Evolutionary conservation across 441 rosid species (phyloP).

Genomic region (Isatis lusitanica): DNA sequence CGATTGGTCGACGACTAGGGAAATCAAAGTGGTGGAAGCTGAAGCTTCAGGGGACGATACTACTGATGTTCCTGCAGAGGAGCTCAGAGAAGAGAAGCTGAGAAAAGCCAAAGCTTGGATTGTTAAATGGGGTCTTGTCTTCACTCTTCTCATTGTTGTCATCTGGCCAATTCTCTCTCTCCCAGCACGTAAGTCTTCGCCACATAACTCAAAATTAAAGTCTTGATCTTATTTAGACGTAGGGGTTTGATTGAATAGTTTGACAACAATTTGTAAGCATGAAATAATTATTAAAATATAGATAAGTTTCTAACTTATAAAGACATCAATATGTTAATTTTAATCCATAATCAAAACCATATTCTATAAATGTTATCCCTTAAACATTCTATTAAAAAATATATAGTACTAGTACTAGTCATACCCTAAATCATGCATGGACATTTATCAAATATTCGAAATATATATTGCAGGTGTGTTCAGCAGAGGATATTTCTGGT

Average conservation of each 20-base stretch:
- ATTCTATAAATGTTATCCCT: background rate
- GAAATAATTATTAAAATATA: background rate
- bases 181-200: constrained; percentile 63
- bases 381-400: background rate
- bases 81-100: constrained; percentile 78
- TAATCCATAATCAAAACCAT: background rate
- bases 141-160: constrained; percentile 65
- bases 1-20: constrained; percentile 78
- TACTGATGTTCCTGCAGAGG: constrained; percentile 53
- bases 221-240: background rate
- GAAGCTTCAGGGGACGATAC: constrained; percentile 42
- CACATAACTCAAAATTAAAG: background rate
- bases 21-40: constrained; percentile 81
- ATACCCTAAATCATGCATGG: background rate
- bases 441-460: background rate
- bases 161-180: constrained; percentile 82
- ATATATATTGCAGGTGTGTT: constrained; percentile 31
- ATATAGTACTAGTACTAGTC: background rate
- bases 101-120: constrained; percentile 76
- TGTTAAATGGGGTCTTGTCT: constrained; percentile 79
- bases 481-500: constrained; percentile 75
- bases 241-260: background rate
- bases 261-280: background rate
- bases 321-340: background rate
- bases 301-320: background rate